These are phyloP conservation scores for Debaryomyces sp. DNA, from an alignment of 1,139 yeast species.

Conservation along the genomic window DNA sequence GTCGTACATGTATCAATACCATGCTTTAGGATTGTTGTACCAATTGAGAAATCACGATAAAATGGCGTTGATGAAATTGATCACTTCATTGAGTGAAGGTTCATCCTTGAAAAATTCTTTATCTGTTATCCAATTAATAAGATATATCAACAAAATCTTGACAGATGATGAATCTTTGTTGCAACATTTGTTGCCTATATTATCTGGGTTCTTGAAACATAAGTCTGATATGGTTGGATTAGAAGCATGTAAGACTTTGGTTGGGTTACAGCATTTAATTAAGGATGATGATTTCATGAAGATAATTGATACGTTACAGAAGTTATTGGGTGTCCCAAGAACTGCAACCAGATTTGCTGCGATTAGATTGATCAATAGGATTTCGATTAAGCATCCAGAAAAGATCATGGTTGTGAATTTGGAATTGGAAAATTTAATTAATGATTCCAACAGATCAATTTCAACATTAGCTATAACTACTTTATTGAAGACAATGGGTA, in stretches of 20 bases:
- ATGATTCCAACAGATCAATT: constrained; percentile 85
- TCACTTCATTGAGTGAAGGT: constrained; percentile 73
- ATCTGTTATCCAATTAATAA: constrained; percentile 83
- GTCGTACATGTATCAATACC: constrained; percentile 89
- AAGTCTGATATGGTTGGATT: constrained; percentile 89
- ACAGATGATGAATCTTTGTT: constrained; percentile 57
- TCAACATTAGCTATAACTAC: constrained; percentile 99
- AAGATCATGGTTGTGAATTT: constrained; percentile 68
- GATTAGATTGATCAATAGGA: constrained; percentile 82
- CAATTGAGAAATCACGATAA: constrained; percentile 88
- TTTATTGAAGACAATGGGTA: constrained; percentile 90
- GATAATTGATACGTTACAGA: constrained; percentile 74
- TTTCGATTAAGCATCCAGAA: constrained; percentile 82
- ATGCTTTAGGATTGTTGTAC: constrained; percentile 89
- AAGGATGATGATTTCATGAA: constrained; percentile 62
- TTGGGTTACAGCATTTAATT: constrained; percentile 60
- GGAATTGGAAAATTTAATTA: constrained; percentile 84
- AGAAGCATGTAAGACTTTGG: constrained; percentile 88
- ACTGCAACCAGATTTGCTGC: constrained; percentile 92
- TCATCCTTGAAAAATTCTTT: constrained; percentile 67
- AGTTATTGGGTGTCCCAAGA: constrained; percentile 83
- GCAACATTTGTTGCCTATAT: constrained; percentile 61
- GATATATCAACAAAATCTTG: constrained; percentile 75
- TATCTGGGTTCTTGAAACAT: constrained; percentile 73
- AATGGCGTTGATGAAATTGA: constrained; percentile 90